phyloP scores from a whole-genome alignment of 1,284 basidiomycete genomes.

The Salmacisia buchloeana region DNA sequence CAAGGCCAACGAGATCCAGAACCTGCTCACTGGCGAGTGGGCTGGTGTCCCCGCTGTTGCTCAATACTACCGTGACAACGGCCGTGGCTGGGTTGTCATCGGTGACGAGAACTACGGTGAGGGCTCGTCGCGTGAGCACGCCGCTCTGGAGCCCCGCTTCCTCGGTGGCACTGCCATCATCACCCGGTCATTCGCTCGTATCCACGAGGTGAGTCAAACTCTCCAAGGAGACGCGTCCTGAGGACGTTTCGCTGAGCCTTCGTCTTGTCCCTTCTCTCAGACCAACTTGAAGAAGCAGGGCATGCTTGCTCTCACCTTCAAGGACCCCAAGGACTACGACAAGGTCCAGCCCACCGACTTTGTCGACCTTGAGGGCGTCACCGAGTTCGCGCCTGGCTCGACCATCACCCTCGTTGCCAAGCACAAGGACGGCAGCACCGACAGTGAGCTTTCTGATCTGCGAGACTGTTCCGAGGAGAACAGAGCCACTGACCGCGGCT shows the following conservation, averaged over 20 bases:
- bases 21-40: conserved; percentile 81
- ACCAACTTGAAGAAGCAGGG: conserved; percentile 21
- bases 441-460: conserved; percentile 11
- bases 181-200: conserved; percentile 92
- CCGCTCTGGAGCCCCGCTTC: conserved; percentile 94
- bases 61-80: conserved; percentile 79
- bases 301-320: conserved; percentile 44
- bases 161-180: conserved; percentile 93
- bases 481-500: not conserved
- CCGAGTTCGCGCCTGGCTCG: conserved; percentile 42
- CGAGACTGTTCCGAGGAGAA: not conserved
- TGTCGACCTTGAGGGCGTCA: conserved; percentile 43
- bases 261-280: not conserved
- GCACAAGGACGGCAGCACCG: conserved; percentile 46
- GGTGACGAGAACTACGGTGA: conserved; percentile 82
- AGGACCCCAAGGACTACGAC: conserved; percentile 48
- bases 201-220: conserved; percentile 71
- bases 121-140: conserved; percentile 95
- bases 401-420: conserved; percentile 41
- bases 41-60: conserved; percentile 77
- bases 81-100: conserved; percentile 91
- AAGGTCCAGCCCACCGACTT: conserved; percentile 42
- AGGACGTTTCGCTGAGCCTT: not conserved
- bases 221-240: not conserved
- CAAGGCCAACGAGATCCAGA: conserved; percentile 90